Conservation (phyloP, 2,329 filamentous ascomycete genomes). For the Aspergillus glaucus region DNA sequence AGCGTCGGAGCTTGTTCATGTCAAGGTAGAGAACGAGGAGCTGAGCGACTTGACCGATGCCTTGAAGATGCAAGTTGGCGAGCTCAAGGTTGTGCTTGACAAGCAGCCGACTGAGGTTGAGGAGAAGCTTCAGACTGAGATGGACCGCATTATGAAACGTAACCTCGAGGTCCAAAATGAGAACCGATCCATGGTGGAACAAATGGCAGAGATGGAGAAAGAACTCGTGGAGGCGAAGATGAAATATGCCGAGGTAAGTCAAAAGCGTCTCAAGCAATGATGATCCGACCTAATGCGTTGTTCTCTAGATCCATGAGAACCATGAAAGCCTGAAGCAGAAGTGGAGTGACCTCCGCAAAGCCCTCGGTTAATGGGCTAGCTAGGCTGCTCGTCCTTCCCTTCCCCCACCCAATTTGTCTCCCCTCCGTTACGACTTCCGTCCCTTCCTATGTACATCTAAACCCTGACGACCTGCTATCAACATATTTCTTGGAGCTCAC, state of each 20-base stretch:
- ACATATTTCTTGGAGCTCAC: background rate
- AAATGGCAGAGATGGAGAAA: slow-evolving; percentile 85
- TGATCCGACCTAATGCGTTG: slow-evolving; percentile 10
- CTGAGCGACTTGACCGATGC: slow-evolving; percentile 85
- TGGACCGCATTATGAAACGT: slow-evolving; percentile 84
- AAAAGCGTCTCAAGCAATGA: background rate
- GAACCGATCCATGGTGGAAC: slow-evolving; percentile 81
- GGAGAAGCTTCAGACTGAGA: slow-evolving; percentile 70
- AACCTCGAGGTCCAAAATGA: slow-evolving; percentile 93
- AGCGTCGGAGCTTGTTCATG: slow-evolving; percentile 82
- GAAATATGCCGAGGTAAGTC: slow-evolving; percentile 82
- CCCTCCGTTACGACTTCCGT: background rate
- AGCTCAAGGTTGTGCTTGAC: slow-evolving; percentile 80
- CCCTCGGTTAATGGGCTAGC: slow-evolving; percentile 37
- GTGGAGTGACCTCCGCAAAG: slow-evolving; percentile 65
- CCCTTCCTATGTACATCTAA: background rate
- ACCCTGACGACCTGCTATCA: background rate
- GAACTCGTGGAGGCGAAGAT: slow-evolving; percentile 90
- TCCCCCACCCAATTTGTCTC: background rate
- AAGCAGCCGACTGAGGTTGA: slow-evolving; percentile 87
- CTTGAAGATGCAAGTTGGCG: slow-evolving; percentile 74
- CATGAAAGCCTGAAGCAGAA: slow-evolving; percentile 69
- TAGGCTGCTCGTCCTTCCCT: background rate
- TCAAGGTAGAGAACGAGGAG: slow-evolving; percentile 90
- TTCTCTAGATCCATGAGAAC: slow-evolving; percentile 56